Percentiles rank a stretch among this genome's conserved stretches.
These are phyloP conservation scores for Jaltomata sinuosa DNA, from an alignment of 257 asterid species.

Conservation along the genomic window DNA sequence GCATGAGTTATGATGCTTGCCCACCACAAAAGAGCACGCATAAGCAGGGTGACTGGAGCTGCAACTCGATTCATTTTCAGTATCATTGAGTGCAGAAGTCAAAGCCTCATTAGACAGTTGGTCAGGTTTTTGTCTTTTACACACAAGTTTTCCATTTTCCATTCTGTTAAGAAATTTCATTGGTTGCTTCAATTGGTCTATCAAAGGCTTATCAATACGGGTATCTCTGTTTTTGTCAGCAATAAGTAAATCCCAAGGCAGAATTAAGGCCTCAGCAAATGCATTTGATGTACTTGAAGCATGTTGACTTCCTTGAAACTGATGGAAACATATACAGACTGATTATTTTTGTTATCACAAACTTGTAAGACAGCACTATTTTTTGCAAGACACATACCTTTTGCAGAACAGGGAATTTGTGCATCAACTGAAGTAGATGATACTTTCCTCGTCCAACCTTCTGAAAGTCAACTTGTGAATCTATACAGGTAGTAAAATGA, in stretches of 20 bases:
- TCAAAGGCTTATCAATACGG: slow-evolving; percentile 4
- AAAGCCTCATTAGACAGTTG: slow-evolving; percentile 12
- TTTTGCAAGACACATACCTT: slow-evolving; percentile 39
- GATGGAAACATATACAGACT: slow-evolving; percentile 11
- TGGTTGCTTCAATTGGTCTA: slow-evolving; percentile 19
- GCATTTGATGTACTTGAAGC: slow-evolving; percentile 31
- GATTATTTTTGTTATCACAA: not conserved
- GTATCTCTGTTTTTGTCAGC: slow-evolving; percentile 33
- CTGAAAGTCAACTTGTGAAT: slow-evolving; percentile 19
- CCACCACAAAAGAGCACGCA: slow-evolving; percentile 8
- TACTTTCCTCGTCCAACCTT: slow-evolving; percentile 51
- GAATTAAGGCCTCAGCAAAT: slow-evolving; percentile 66
- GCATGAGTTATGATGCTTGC: slow-evolving; percentile 9
- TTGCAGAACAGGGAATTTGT: slow-evolving; percentile 67
- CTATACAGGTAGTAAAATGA: slow-evolving; percentile 24
- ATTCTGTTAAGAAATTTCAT: slow-evolving; percentile 6
- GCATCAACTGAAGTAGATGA: slow-evolving; percentile 60
- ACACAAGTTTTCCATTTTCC: slow-evolving; percentile 7
- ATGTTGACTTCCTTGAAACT: slow-evolving; percentile 44
- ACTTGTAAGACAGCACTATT: not conserved
- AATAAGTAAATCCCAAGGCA: slow-evolving; percentile 78
- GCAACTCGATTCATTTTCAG: slow-evolving; percentile 14
- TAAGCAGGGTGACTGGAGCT: slow-evolving; percentile 8
- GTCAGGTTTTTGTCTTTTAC: slow-evolving; percentile 46
- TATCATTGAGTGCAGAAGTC: slow-evolving; percentile 13